Evolutionary conservation across 2,329 filamentous ascomycete genomes (phyloP), one percentile per base, ranked within the genome.

Genomic region (Polychaeton citri): DNA sequence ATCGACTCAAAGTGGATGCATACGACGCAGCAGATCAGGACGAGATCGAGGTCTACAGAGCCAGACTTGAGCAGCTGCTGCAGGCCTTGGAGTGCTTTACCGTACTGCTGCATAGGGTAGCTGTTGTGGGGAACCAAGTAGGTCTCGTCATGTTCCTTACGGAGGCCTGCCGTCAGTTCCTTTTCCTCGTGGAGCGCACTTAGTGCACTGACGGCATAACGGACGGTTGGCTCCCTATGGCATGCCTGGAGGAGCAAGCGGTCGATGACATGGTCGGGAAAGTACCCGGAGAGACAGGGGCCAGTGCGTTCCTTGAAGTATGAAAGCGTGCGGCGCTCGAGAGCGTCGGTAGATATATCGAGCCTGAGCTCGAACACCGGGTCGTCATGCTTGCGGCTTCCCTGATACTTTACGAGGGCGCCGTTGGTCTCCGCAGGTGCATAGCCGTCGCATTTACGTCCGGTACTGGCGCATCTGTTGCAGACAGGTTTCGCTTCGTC

Each of bases 391-490:
- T 28, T 28, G 24, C 4, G 24, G 15, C 12, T 28, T 3, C 15
- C 24, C 12, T 12, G 12, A 28, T 4, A 15, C 24, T 28, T 28
- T 12, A 28, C 24, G 12, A 28, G 24, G 24, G 24, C 24, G 15
- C 12, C 7, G 4, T 15, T 7, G 7, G 12, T 28, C 12, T 10
- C 21, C 7, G 21, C 7, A 7, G 12, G 12, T 28, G 24, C 7
- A 28, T 28, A 28, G 7, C 24, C 24, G 24, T 28, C 24, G 24
- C 24, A 28, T 28, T 28, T 28, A 35, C 71, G 63, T 9, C 71
- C 69, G 3, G 71, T 73, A 38, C 65, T 68, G 21, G 61, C 63
- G 46, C 71, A 75, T 38, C 68, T 64, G 21, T 63, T 52, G 43
- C 72, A 76, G 28, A 52, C 56, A 1, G 71, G 71, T 38, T 68